These are phyloP conservation scores for Austroboletus festivus DNA, from an alignment of 768 basidiomycete genomes.

Conservation along the genomic window DNA sequence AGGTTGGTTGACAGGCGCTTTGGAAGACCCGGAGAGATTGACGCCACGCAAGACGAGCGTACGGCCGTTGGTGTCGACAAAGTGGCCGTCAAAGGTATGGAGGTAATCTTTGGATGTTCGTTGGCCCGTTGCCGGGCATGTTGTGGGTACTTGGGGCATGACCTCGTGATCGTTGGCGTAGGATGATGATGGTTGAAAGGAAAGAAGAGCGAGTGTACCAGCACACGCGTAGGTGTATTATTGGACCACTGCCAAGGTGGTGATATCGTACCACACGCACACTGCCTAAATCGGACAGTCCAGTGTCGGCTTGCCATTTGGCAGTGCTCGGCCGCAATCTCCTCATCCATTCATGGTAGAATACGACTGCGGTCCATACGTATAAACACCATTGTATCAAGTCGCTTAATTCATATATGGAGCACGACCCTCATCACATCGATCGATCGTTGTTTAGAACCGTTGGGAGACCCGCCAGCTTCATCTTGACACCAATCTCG, in stretches of 20 bases:
- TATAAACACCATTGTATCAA: too few relatives aligned
- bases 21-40: slow-evolving; percentile 87
- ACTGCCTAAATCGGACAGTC: slow-evolving; percentile 12
- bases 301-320: not conserved
- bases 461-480: slow-evolving; percentile 55
- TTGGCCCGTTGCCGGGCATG: slow-evolving; percentile 19
- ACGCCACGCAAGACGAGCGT: slow-evolving; percentile 88
- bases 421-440: too few relatives aligned
- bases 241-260: not conserved
- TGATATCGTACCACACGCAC: slow-evolving; percentile 20
- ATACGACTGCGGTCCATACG: too few relatives aligned
- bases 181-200: slow-evolving; percentile 1
- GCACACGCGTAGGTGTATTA: not conserved
- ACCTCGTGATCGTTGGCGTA: slow-evolving; percentile 1
- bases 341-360: too few relatives aligned
- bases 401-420: too few relatives aligned
- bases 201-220: not conserved
- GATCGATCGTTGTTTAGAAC: too few relatives aligned
- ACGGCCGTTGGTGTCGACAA: slow-evolving; percentile 72
- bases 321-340: slow-evolving; percentile 1
- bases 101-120: slow-evolving; percentile 37
- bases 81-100: slow-evolving; percentile 65
- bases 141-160: slow-evolving; percentile 22
- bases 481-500: slow-evolving; percentile 85
- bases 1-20: slow-evolving; percentile 72